These are phyloP conservation scores for Extremus antarcticus DNA, from an alignment of 495 filamentous ascomycete genomes.

Conservation along the genomic window DNA sequence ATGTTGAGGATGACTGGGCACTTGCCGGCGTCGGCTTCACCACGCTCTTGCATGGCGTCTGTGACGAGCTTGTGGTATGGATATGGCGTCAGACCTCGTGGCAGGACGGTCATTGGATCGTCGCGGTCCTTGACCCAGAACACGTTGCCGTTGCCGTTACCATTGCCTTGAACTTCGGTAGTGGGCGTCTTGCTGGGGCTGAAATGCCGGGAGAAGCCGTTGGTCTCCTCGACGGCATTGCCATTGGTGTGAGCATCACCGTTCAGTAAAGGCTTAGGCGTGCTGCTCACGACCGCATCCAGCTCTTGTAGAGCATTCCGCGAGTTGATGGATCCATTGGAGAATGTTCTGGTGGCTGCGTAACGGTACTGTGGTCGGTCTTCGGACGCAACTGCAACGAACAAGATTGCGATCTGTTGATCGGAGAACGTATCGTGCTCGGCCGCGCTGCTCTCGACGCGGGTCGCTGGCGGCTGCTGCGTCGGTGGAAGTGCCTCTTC, in stretches of 20 bases:
- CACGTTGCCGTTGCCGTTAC: slow-evolving; percentile 3
- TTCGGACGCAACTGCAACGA: slow-evolving; percentile 37
- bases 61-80: slow-evolving; percentile 45
- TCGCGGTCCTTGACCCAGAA: slow-evolving; percentile 43
- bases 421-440: slow-evolving; percentile 41
- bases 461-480: background rate
- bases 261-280: slow-evolving; percentile 18
- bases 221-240: slow-evolving; percentile 8
- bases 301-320: slow-evolving; percentile 30
- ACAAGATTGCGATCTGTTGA: slow-evolving; percentile 43
- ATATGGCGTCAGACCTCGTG: slow-evolving; percentile 39
- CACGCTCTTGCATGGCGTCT: slow-evolving; percentile 48
- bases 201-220: background rate
- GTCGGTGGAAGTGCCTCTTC: background rate
- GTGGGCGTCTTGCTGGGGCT: background rate
- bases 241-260: slow-evolving; percentile 22
- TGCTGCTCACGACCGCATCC: slow-evolving; percentile 24
- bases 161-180: background rate
- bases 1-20: slow-evolving; percentile 51
- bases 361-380: slow-evolving; percentile 30
- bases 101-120: slow-evolving; percentile 30
- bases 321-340: slow-evolving; percentile 45
- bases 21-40: slow-evolving; percentile 36
- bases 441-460: background rate
- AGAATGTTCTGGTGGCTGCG: slow-evolving; percentile 39